Percentiles rank a stretch among this genome's conserved stretches.
Evolutionary conservation across 192 early-diverging fungal species (phyloP).

Genomic region (Entomortierella lignicola): DNA sequence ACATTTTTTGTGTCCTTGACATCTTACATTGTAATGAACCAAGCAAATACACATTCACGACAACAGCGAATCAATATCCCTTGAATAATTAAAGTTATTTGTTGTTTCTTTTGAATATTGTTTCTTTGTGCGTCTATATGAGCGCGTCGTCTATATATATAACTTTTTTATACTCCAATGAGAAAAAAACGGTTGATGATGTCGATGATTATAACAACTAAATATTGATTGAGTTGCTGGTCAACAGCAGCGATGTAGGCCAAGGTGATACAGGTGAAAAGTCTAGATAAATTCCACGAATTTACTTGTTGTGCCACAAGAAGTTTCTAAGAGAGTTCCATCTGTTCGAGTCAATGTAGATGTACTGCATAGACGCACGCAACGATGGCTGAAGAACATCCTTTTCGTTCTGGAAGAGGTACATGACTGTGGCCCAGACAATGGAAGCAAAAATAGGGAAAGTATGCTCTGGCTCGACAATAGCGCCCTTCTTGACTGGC

Average conservation of each 20-base stretch:
- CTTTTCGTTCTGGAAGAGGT: conserved; percentile 90
- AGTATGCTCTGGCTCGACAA: conserved; percentile 81
- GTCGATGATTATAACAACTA: too few species aligned
- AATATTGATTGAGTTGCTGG: not conserved
- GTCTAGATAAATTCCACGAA: not conserved
- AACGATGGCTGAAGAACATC: conserved; percentile 92
- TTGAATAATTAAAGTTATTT: too few species aligned
- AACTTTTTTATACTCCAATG: not conserved
- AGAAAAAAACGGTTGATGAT: too few species aligned
- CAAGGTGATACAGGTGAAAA: not conserved
- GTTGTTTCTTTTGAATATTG: too few species aligned
- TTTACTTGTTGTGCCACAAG: conserved; percentile 87
- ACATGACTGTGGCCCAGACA: conserved; percentile 96
- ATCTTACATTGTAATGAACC: too few species aligned
- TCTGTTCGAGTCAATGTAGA: conserved; percentile 90
- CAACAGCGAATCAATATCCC: too few species aligned
- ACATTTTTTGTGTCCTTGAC: too few species aligned
- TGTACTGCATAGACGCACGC: conserved; percentile 93
- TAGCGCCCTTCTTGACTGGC: conserved; percentile 72
- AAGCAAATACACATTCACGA: too few species aligned
- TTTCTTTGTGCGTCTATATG: not conserved
- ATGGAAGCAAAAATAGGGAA: conserved; percentile 95
- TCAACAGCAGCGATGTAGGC: conserved; percentile 7
- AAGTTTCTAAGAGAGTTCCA: conserved; percentile 81
- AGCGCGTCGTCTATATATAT: not conserved